Base-by-base conservation (phyloP, 176 grass and related monocot genomes). In the Cenchrus americanus region DNA sequence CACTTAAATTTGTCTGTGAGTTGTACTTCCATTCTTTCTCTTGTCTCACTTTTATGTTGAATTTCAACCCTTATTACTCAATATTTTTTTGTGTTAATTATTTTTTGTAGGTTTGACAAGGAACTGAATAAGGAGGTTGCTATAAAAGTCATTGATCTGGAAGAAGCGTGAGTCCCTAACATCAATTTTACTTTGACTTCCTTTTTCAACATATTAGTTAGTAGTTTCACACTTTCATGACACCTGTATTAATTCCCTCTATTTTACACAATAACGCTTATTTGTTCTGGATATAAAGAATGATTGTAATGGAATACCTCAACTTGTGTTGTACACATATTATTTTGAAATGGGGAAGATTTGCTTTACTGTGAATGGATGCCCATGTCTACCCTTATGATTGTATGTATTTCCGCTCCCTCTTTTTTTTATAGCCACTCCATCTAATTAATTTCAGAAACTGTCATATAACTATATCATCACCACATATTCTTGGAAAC, bases 101-200 rank as follows among this genome's bases (percentile, higher is more conserved):
- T 41, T 61, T 57, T 32, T 48, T 69, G 74, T 89, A 98, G 96
- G 87, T 95, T 94, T 87, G 96, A 98, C 80, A 95, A 92, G 78
- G 96, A 95, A 79, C 18, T 95, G 69, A 88, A 88, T 62, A 98
- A 94, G 68, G 96, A 95, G 68, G 96, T 95, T 71, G 96, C 96
- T 77, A 98, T 98, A 74, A 98, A 98, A 90, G 96, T 95, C 73
- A 98, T 98, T 74, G 96, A 98, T 90, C 78, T 98, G 27, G 96
- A 98, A 89, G 96, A 98, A 94, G 93, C 93, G 96, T 98, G 84
- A 89, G 95, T 90, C 77, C 23, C 62, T 73, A 60, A 69, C 71
- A 69, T 73, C 43, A 67, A 78, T 42, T 78, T 73, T 13, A 73
- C 18, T 60, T 77, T 79, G 46, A 74, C 8, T 62, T 62, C 50